Evolutionary conservation across 2,329 filamentous ascomycete species (phyloP).

Genomic region (Claviceps sp.): DNA sequence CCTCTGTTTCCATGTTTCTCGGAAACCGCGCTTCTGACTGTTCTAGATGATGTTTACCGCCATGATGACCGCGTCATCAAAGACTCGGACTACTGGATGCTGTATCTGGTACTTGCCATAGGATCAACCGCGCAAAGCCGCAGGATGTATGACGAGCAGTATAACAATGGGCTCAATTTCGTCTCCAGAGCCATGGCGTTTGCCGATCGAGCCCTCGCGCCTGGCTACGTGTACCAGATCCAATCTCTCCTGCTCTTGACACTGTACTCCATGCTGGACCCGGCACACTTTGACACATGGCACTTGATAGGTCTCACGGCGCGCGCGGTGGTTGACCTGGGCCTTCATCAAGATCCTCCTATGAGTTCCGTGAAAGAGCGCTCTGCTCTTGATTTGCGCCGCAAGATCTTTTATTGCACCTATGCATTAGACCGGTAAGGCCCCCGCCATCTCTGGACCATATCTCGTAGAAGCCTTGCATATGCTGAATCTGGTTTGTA

Average conservation of each 20-base stretch:
- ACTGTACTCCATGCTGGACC: slow-evolving; percentile 81
- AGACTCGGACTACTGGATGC: slow-evolving; percentile 67
- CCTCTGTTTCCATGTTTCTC: slow-evolving; percentile 71
- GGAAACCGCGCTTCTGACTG: slow-evolving; percentile 63
- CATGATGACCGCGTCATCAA: slow-evolving; percentile 48
- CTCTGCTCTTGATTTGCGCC: slow-evolving; percentile 59
- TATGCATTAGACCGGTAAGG: slow-evolving; percentile 75
- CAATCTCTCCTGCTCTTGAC: slow-evolving; percentile 78
- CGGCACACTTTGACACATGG: slow-evolving; percentile 87
- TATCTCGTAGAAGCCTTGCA: not conserved
- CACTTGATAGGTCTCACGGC: slow-evolving; percentile 84
- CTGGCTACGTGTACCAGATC: slow-evolving; percentile 73
- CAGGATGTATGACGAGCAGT: slow-evolving; percentile 51
- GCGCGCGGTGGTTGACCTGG: slow-evolving; percentile 75
- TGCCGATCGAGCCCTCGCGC: slow-evolving; percentile 71
- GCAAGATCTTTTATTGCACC: slow-evolving; percentile 79
- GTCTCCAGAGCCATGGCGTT: slow-evolving; percentile 55
- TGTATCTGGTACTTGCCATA: slow-evolving; percentile 84
- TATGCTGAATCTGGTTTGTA: slow-evolving; percentile 21
- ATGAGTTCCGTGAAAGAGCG: slow-evolving; percentile 54
- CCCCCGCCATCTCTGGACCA: too few species aligned
- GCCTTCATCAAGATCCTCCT: slow-evolving; percentile 83
- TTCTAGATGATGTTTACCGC: slow-evolving; percentile 72
- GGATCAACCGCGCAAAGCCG: slow-evolving; percentile 62
- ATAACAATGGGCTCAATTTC: slow-evolving; percentile 41